Conservation (phyloP, 768 basidiomycete species). For the Suillus placidus region DNA sequence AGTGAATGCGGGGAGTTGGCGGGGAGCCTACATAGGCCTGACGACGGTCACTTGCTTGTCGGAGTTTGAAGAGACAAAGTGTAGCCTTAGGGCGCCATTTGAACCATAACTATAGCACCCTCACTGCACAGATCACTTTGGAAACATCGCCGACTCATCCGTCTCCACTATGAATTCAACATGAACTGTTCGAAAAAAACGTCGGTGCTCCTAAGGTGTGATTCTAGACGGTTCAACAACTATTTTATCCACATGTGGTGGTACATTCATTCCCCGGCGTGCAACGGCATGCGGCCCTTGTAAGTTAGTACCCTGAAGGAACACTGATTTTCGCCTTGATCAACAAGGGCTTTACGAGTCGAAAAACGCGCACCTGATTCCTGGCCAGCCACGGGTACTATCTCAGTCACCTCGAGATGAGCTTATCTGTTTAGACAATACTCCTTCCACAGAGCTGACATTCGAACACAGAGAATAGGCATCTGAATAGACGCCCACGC, state of each 20-base stretch:
- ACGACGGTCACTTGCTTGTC: no score
- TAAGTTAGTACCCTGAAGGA: neutral
- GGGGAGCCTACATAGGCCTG: no score
- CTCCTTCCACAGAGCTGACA: conserved; percentile 10
- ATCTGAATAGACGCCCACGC: conserved; percentile 97
- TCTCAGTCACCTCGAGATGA: conserved; percentile 83
- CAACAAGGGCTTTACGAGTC: neutral
- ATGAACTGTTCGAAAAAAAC: neutral
- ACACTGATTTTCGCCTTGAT: neutral
- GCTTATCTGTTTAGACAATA: conserved; percentile 17
- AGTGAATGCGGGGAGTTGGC: no score
- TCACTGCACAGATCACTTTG: neutral
- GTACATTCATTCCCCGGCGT: neutral
- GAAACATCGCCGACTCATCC: neutral
- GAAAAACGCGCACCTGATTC: conserved; percentile 49
- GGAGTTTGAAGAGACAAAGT: no score
- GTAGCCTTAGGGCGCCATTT: no score
- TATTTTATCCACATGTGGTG: neutral
- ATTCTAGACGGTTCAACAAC: neutral
- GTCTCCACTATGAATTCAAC: neutral
- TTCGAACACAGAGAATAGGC: conserved; percentile 60
- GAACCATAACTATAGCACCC: neutral
- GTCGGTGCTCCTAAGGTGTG: neutral
- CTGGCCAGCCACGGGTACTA: conserved; percentile 83
- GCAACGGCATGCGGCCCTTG: neutral